Conservation (phyloP, 805 yeast species). For the Cyberlindnera misumaiensis region DNA sequence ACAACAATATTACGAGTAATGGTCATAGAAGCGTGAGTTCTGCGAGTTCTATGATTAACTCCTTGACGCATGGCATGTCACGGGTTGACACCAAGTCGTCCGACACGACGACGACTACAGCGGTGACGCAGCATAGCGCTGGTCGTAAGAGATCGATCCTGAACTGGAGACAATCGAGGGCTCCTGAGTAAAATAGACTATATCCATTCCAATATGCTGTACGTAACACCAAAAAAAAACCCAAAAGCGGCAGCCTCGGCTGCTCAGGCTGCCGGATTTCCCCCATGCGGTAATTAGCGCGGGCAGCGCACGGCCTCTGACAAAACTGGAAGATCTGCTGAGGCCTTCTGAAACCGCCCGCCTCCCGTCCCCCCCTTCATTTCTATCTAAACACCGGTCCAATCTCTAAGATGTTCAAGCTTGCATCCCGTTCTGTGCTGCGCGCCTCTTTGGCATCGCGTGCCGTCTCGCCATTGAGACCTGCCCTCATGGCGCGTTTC, state of each 20-base stretch:
- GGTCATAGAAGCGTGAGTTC: background rate
- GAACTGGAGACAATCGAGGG: constrained; percentile 29
- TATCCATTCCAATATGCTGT: too few species aligned
- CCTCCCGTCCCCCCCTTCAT: too few species aligned
- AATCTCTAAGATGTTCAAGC: constrained; percentile 41
- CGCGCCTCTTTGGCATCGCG: constrained; percentile 31
- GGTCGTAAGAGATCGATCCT: constrained; percentile 24
- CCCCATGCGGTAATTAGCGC: too few species aligned
- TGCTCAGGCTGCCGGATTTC: too few species aligned
- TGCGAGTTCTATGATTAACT: constrained; percentile 5
- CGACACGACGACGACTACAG: constrained; percentile 17
- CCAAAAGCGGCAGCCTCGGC: too few species aligned
- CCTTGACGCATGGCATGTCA: constrained; percentile 6
- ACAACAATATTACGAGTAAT: background rate
- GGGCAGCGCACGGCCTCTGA: too few species aligned
- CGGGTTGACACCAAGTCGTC: constrained; percentile 25
- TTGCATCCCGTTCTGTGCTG: constrained; percentile 33
- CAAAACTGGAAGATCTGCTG: too few species aligned
- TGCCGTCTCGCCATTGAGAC: constrained; percentile 17
- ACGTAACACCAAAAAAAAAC: too few species aligned
- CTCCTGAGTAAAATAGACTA: too few species aligned
- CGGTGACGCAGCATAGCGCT: constrained; percentile 9
- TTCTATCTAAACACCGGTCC: too few species aligned
- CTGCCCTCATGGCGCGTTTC: constrained; percentile 31
- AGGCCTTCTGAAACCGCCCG: too few species aligned